A percentile compares a stretch with the other conserved stretches of the same genome.
Conservation (phyloP, 139 green algal genomes). For the Asterochloris sp. region DNA sequence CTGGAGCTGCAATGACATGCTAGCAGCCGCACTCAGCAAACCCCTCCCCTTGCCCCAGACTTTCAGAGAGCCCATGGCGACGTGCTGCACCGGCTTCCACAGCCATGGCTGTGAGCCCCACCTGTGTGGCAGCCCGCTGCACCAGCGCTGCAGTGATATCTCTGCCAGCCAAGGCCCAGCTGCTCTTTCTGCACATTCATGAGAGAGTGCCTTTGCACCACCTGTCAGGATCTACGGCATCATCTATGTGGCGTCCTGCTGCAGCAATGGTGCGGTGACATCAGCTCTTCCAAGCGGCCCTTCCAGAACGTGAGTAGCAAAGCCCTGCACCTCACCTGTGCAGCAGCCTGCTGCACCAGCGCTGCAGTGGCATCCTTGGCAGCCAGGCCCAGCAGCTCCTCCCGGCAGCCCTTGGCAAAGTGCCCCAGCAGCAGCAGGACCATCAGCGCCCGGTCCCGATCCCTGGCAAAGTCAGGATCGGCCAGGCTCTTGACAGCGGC, state of each 20-base stretch:
- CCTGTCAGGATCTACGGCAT: neutral
- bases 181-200: too few relatives aligned
- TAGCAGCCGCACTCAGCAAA: too few relatives aligned
- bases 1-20: too few relatives aligned
- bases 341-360: conserved; percentile 24
- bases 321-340: neutral
- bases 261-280: too few relatives aligned
- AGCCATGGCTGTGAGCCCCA: neutral
- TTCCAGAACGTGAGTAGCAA: too few relatives aligned
- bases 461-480: conserved; percentile 32
- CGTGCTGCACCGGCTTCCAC: too few relatives aligned
- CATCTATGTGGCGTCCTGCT: conserved; percentile 8
- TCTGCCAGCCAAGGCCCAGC: too few relatives aligned
- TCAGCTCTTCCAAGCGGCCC: too few relatives aligned
- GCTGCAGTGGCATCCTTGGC: conserved; percentile 8
- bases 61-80: too few relatives aligned
- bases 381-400: conserved; percentile 62
- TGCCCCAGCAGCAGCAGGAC: conserved; percentile 61
- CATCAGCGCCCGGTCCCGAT: conserved; percentile 49
- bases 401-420: conserved; percentile 61
- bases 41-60: too few relatives aligned
- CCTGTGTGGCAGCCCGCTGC: conserved; percentile 6
- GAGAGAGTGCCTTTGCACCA: too few relatives aligned
- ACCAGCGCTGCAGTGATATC: too few relatives aligned
- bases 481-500: conserved; percentile 51